phyloP scores from a whole-genome alignment of 1,284 basidiomycete genomes.

The Pseudozyma hubeiensis region DNA sequence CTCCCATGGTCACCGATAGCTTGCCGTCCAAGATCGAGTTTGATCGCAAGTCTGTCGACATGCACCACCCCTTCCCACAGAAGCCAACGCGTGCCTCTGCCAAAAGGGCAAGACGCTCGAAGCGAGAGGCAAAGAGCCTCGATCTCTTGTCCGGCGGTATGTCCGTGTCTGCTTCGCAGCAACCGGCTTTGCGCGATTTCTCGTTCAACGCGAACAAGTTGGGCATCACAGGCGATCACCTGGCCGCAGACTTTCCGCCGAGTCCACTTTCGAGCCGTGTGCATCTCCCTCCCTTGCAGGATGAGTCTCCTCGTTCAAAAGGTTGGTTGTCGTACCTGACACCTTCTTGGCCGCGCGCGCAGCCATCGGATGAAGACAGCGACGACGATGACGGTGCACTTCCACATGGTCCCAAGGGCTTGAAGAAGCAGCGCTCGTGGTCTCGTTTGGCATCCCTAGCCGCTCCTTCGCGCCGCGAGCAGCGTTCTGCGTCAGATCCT shows the following conservation, averaged over 20 bases:
- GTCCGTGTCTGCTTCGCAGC: neutral
- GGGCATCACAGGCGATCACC: conserved; percentile 11
- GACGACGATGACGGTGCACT: neutral
- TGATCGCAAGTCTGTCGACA: neutral
- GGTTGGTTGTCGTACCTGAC: conserved; percentile 11
- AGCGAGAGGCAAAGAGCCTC: conserved; percentile 9
- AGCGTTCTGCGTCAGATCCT: conserved; percentile 6
- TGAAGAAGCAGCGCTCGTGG: conserved; percentile 3
- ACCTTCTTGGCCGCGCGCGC: conserved; percentile 5
- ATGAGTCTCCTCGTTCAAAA: conserved; percentile 1
- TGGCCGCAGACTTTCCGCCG: conserved; percentile 11
- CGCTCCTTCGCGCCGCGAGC: neutral
- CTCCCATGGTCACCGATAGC: neutral
- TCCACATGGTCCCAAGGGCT: neutral
- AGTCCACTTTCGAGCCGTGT: conserved; percentile 11
- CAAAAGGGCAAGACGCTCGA: neutral
- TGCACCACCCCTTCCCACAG: neutral
- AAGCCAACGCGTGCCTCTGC: neutral
- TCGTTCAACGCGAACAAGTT: conserved; percentile 14
- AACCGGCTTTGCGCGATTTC: conserved; percentile 3
- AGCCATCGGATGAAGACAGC: neutral
- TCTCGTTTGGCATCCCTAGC: conserved; percentile 2
- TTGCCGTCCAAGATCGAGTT: neutral
- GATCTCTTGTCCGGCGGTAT: conserved; percentile 4
- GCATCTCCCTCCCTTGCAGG: conserved; percentile 2